Evolutionary conservation across 2,329 filamentous ascomycete genomes (phyloP).

Genomic region (Acephala macrosclerotiorum): DNA sequence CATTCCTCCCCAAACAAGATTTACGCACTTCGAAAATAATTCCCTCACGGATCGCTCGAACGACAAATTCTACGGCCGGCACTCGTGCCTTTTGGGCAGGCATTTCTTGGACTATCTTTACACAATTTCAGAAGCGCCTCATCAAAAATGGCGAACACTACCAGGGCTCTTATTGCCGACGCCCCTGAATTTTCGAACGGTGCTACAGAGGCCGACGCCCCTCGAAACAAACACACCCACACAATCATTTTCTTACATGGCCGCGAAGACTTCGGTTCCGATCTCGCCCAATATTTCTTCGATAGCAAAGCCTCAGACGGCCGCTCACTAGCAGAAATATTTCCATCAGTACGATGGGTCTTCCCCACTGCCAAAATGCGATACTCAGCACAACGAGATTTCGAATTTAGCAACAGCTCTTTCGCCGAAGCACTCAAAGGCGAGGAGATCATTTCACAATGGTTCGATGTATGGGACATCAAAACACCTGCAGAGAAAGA

Average conservation of each 20-base stretch:
- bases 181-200: too few species aligned
- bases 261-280: slow-evolving; percentile 48
- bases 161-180: too few species aligned
- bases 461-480: slow-evolving; percentile 57
- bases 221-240: slow-evolving; percentile 31
- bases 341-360: slow-evolving; percentile 30
- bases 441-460: slow-evolving; percentile 47
- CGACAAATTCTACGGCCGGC: too few species aligned
- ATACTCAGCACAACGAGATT: slow-evolving; percentile 40
- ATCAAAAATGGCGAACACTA: too few species aligned
- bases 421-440: slow-evolving; percentile 27
- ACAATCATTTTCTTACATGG: slow-evolving; percentile 56
- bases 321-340: slow-evolving; percentile 25
- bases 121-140: too few species aligned
- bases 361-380: slow-evolving; percentile 35
- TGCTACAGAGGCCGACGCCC: too few species aligned
- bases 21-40: too few species aligned
- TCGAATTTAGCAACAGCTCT: slow-evolving; percentile 30
- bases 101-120: too few species aligned
- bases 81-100: too few species aligned
- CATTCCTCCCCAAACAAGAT: too few species aligned
- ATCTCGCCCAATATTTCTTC: slow-evolving; percentile 51
- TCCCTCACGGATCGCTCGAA: too few species aligned
- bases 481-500: slow-evolving; percentile 49
- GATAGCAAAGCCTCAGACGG: slow-evolving; percentile 44